Evolutionary conservation across 2,329 filamentous ascomycete genomes (phyloP), one percentile per base, ranked within the genome.

Genomic region (Aureobasidium lini): DNA sequence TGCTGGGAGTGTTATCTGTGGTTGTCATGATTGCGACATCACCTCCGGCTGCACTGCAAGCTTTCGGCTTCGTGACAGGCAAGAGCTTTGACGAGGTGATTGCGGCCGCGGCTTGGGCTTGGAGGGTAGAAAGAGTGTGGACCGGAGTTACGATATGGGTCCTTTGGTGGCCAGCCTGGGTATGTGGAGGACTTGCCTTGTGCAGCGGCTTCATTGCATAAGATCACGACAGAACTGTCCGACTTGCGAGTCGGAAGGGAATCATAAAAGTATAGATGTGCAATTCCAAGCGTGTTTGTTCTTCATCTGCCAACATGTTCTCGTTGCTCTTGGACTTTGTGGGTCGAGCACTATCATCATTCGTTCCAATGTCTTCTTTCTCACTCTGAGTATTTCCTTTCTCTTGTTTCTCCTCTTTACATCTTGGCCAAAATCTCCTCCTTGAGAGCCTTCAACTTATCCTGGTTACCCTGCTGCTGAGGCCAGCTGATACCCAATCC

Each of bases 391-490:
- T 34, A 29, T 43, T 28, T 47, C 53, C 4, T 42, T 18, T 7
- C 37, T 16, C 6, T 5, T 36, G 10, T 31, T 15, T 23, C 10
- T 1, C 6, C 7, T 40, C 23, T 28, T 69, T 63, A 96, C 81
- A 97, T 93, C 81, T 91, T 96, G 15, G 87, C 76, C 82, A 95
- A 95, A 70, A 99, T 80, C 59, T 95, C 89, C 72, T 93, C 90
- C 62, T 83, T 80, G 62, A 95, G 77, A 63, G 83, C 84, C 80
- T 92, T 89, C 67, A 99, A 77, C 71, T 86, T 83, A 1, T 90
- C 89, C 87, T 94, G 95, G 67, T 96, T 86, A 1, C 82, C 81
- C 62, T 79, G 74, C 75, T 89, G 82, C 64, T 85, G 78, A 18
- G 92, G 90, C 94, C 94, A 99, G 36, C 76, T 73, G 66, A 97